A percentile compares a stretch with the other conserved stretches of the same genome.
phyloP scores from a whole-genome alignment of 176 grass and related monocot genomes.

The Luzula sylvatica region DNA sequence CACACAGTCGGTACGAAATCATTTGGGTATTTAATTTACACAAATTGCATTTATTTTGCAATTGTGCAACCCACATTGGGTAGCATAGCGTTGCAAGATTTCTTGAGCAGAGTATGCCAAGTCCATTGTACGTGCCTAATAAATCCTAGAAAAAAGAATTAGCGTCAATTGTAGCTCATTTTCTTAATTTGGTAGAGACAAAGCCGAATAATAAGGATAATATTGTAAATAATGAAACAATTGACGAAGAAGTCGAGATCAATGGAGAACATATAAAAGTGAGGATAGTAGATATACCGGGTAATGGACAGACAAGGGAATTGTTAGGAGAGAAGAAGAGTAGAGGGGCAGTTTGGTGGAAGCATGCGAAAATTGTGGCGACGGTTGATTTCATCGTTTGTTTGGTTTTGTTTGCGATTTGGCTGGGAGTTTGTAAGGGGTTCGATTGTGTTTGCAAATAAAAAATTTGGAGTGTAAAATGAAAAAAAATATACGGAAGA shows the following conservation, averaged over 20 bases:
- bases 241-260: slow-evolving; percentile 10
- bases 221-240: background rate
- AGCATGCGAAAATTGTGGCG: slow-evolving; percentile 35
- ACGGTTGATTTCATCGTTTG: slow-evolving; percentile 39
- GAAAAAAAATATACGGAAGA: background rate
- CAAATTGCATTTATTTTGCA: slow-evolving; percentile 65
- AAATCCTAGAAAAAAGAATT: slow-evolving; percentile 22
- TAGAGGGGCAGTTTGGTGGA: slow-evolving; percentile 29
- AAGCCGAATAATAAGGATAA: background rate
- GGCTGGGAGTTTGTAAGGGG: slow-evolving; percentile 55
- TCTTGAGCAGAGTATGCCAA: slow-evolving; percentile 43
- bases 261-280: too few species aligned
- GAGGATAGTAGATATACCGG: background rate
- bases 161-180: slow-evolving; percentile 29
- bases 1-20: slow-evolving; percentile 48
- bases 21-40: slow-evolving; percentile 40
- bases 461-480: background rate
- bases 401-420: slow-evolving; percentile 52
- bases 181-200: slow-evolving; percentile 22
- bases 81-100: slow-evolving; percentile 28
- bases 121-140: slow-evolving; percentile 23
- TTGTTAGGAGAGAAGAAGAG: background rate
- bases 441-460: slow-evolving; percentile 42
- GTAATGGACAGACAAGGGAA: slow-evolving; percentile 4
- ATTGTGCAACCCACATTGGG: slow-evolving; percentile 39